phyloP scores from a whole-genome alignment of 176 grass and related monocot species.

The Bonia amplexicaulis region DNA sequence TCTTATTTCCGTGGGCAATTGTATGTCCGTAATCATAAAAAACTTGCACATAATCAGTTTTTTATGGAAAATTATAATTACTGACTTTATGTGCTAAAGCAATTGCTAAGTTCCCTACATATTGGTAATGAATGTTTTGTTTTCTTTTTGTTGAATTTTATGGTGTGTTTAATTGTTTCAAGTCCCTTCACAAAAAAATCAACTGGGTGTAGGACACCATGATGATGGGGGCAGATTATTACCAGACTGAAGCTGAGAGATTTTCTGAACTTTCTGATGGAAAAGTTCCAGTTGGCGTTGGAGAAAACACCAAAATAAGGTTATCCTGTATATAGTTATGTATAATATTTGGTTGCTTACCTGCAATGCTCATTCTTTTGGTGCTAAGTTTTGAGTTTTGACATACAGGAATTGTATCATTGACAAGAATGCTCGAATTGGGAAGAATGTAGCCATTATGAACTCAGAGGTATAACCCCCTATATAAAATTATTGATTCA shows the following conservation, averaged over 20 bases:
- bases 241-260: slow-evolving; percentile 76
- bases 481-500: neutral
- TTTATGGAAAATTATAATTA: neutral
- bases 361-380: neutral
- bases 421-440: slow-evolving; percentile 81
- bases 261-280: slow-evolving; percentile 41
- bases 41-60: neutral
- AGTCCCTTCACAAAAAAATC: neutral
- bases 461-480: slow-evolving; percentile 52
- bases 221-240: slow-evolving; percentile 89
- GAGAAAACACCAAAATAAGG: slow-evolving; percentile 69
- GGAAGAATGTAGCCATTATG: slow-evolving; percentile 60
- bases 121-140: neutral
- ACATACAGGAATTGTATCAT: slow-evolving; percentile 65
- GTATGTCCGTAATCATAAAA: neutral
- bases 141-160: neutral
- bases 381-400: slow-evolving; percentile 1
- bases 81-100: neutral
- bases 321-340: slow-evolving; percentile 18
- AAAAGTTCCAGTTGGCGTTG: slow-evolving; percentile 72
- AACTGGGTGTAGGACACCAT: slow-evolving; percentile 62
- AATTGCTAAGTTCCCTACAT: neutral
- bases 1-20: neutral
- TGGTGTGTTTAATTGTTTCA: neutral
- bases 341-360: neutral